Conservation (phyloP, 1,139 yeast species). For the Lodderomyces pseudojiufengensis region DNA sequence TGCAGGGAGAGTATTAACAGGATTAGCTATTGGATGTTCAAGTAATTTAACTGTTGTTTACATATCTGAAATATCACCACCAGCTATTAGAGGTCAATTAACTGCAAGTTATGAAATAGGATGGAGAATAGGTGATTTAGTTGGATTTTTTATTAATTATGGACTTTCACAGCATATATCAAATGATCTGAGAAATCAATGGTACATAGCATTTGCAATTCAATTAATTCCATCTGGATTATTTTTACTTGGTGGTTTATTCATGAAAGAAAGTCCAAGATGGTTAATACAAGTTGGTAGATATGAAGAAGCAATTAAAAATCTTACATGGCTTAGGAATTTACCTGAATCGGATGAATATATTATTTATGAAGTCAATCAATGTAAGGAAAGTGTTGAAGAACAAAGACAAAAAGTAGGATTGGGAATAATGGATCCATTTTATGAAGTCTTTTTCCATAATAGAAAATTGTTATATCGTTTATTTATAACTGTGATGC, state of each 20-base stretch:
- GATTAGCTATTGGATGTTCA: slow-evolving; percentile 39
- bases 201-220: slow-evolving; percentile 44
- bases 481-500: slow-evolving; percentile 29
- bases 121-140: slow-evolving; percentile 42
- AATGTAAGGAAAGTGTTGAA: slow-evolving; percentile 24
- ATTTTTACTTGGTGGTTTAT: slow-evolving; percentile 32
- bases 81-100: slow-evolving; percentile 39
- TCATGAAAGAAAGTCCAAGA: slow-evolving; percentile 40
- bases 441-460: slow-evolving; percentile 31
- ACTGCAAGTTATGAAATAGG: slow-evolving; percentile 41
- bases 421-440: slow-evolving; percentile 37
- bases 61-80: slow-evolving; percentile 39
- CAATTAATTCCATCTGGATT: slow-evolving; percentile 42
- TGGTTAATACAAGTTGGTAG: slow-evolving; percentile 38
- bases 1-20: slow-evolving; percentile 41
- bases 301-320: slow-evolving; percentile 32
- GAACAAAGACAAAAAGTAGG: slow-evolving; percentile 33
- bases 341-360: slow-evolving; percentile 37
- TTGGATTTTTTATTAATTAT: slow-evolving; percentile 43
- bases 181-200: slow-evolving; percentile 23
- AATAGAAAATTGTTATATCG: slow-evolving; percentile 28
- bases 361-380: slow-evolving; percentile 33
- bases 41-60: slow-evolving; percentile 42
- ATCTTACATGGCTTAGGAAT: slow-evolving; percentile 37
- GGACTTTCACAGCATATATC: slow-evolving; percentile 30